Evolutionary conservation across 306 rosid genomes (phyloP).

Genomic region (Lathyrus sativus): DNA sequence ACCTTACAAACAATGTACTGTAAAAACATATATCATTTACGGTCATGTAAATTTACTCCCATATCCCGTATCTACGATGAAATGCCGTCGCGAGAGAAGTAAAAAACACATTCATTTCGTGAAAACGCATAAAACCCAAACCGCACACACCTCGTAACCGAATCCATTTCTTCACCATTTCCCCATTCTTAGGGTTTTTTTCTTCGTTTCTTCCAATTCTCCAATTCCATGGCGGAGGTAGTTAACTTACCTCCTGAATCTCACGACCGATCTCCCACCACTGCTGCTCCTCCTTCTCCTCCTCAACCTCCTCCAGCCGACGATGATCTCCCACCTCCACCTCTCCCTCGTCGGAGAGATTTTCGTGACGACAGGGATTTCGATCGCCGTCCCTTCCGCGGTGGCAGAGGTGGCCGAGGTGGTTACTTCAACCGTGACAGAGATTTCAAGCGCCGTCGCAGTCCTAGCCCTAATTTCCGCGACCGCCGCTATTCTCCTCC

Average conservation of each 20-base stretch:
- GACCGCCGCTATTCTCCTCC: slow-evolving; percentile 83
- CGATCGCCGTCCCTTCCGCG: slow-evolving; percentile 73
- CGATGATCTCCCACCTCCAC: slow-evolving; percentile 51
- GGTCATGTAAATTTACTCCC: not conserved
- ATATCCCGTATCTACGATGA: not conserved
- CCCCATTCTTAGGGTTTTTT: slow-evolving; percentile 21
- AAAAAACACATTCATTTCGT: not conserved
- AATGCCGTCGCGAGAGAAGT: not conserved
- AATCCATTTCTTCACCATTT: not conserved
- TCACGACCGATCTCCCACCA: slow-evolving; percentile 54
- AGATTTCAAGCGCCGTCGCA: slow-evolving; percentile 79
- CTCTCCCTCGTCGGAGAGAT: slow-evolving; percentile 55
- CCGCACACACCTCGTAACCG: not conserved
- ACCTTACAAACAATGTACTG: no score
- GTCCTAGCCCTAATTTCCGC: slow-evolving; percentile 70
- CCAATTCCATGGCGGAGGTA: slow-evolving; percentile 71
- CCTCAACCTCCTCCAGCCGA: slow-evolving; percentile 39
- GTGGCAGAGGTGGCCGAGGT: slow-evolving; percentile 45
- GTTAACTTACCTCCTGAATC: slow-evolving; percentile 75
- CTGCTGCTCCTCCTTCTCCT: slow-evolving; percentile 43
- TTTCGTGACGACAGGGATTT: slow-evolving; percentile 69
- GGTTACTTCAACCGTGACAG: slow-evolving; percentile 77
- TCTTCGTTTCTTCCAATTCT: not conserved
- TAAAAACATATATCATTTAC: no score
- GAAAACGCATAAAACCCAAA: slow-evolving; percentile 20